Base-by-base conservation (phyloP, 2,329 filamentous ascomycete species). In the Aspergillus pseudoglaucus region DNA sequence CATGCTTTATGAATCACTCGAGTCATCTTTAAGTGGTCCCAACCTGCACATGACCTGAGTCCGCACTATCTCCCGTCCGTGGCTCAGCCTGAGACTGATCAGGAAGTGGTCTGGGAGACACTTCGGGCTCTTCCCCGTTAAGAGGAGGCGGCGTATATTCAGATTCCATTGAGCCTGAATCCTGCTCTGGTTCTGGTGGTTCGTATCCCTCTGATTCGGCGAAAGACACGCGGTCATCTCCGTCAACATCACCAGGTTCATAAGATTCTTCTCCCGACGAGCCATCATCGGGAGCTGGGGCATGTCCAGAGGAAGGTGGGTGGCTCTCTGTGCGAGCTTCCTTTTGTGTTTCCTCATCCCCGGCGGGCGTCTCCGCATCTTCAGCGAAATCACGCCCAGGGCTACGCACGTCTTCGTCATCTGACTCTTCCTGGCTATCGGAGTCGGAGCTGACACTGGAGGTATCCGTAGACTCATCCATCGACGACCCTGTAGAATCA, bases 201-300 rank as follows among this genome's bases (percentile, higher is more conserved):
- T 83, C 78, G 56, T 82, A 81, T 43, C 68, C 74, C 50, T 82
- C 79, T 2, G 77, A 77, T 25, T 59, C 59, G 46, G 54, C 54
- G 7, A 64, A 65, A 43, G 59, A 56, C 52, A 30, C 12, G 25
- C 25, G 25, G 4, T 30, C 25, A 30, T 30, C 25, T 12, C 25
- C 25, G 25, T 30, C 25, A 30, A 30, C 25, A 12, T 30, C 25
- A 30, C 25, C 25, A 12, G 25, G 67, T 64, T 41, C 57, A 60
- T 20, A 55, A 62, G 6, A 37, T 47, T 51, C 38, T 40, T 58
- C 48, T 27, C 48, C 37, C 18, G 30, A 40, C 22, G 52, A 32
- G 35, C 55, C 49, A 42, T 42, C 48, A 15, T 42, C 44, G 15
- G 46, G 25, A 6, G 46, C 38, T 37, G 32, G 27, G 30, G 50